Percentiles rank a stretch among this genome's conserved stretches.
phyloP scores from a whole-genome alignment of 2,329 filamentous ascomycete species.

The Trichoderma guizhouense region DNA sequence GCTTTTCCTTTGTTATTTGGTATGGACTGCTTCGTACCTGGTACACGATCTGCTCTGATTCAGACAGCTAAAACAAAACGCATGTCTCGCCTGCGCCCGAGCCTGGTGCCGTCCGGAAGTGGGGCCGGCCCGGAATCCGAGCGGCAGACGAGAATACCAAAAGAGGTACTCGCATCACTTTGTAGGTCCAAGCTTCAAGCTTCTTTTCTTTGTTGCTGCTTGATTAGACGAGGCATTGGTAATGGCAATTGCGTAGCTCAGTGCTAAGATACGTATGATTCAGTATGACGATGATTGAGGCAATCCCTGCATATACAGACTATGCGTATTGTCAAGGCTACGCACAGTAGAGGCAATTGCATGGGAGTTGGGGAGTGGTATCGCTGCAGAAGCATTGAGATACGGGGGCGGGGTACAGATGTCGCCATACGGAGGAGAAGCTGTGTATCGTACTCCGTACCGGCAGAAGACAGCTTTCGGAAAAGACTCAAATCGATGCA shows the following conservation, averaged over 20 bases:
- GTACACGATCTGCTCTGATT: background rate
- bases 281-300: background rate
- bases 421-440: background rate
- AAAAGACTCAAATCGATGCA: background rate
- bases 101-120: background rate
- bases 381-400: background rate
- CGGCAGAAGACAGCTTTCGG: background rate
- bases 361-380: too few species aligned
- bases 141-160: background rate
- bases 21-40: background rate
- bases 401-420: background rate
- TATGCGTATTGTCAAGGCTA: background rate
- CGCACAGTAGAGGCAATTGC: background rate
- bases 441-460: background rate
- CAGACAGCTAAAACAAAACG: background rate
- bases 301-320: background rate
- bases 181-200: background rate
- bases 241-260: background rate
- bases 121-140: slow-evolving; percentile 11
- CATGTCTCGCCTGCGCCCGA: background rate
- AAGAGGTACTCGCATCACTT: background rate
- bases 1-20: background rate
- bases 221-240: background rate
- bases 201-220: background rate
- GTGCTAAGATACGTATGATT: background rate